Conservation (phyloP, 495 filamentous ascomycete species). For the Cairneyella variabilis region DNA sequence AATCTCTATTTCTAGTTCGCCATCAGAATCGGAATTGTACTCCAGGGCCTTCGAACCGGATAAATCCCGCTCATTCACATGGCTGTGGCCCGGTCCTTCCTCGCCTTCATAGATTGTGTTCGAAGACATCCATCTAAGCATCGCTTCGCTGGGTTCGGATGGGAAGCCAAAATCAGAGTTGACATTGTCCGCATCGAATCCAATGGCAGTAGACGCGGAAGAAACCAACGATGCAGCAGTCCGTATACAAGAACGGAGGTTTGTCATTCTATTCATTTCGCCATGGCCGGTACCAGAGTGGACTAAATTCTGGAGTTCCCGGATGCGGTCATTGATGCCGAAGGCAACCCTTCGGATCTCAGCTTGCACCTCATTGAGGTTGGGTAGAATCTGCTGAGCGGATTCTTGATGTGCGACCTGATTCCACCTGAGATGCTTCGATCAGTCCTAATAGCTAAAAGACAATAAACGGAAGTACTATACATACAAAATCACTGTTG, state of each 20-base stretch:
- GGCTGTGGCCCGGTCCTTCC: not conserved
- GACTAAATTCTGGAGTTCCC: slow-evolving; percentile 6
- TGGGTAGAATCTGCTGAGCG: slow-evolving; percentile 17
- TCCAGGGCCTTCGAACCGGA: not conserved
- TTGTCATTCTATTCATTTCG: slow-evolving; percentile 1
- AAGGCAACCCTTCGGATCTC: slow-evolving; percentile 13
- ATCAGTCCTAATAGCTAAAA: too few relatives aligned
- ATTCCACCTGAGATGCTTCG: too few relatives aligned
- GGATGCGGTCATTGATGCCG: slow-evolving; percentile 13
- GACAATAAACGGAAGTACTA: too few relatives aligned
- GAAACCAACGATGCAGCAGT: slow-evolving; percentile 18
- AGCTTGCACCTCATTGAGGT: slow-evolving; percentile 12
- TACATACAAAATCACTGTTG: slow-evolving; percentile 15
- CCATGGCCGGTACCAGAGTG: slow-evolving; percentile 3
- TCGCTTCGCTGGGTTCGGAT: slow-evolving; percentile 11
- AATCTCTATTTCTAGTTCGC: slow-evolving; percentile 14
- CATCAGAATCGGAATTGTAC: slow-evolving; percentile 10
- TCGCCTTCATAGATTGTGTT: slow-evolving; percentile 19
- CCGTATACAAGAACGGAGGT: slow-evolving; percentile 14
- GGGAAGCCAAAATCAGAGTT: slow-evolving; percentile 20
- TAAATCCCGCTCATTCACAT: too few relatives aligned
- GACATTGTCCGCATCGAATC: not conserved
- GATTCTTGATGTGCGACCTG: slow-evolving; percentile 20
- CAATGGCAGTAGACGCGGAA: slow-evolving; percentile 17
- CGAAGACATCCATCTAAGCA: slow-evolving; percentile 17